Conservation (phyloP, 2,329 filamentous ascomycete genomes). For the Arthrinium phaeospermum region DNA sequence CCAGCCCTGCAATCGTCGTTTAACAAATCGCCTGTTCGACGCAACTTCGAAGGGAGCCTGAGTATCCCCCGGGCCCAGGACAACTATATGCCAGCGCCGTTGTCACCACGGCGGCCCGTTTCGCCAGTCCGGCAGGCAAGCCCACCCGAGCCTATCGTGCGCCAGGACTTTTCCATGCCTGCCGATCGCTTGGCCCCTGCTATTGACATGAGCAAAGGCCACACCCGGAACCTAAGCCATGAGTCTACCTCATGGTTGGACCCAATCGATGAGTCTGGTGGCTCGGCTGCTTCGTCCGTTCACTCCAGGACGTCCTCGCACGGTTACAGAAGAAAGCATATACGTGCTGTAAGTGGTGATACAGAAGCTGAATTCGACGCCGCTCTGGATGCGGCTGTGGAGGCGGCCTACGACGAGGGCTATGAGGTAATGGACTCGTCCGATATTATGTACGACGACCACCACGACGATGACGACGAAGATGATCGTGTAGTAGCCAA, state of each 20-base stretch:
- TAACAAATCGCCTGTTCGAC: slow-evolving; percentile 53
- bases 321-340: slow-evolving; percentile 70
- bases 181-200: slow-evolving; percentile 32
- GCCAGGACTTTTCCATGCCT: slow-evolving; percentile 43
- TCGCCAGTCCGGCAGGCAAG: slow-evolving; percentile 50
- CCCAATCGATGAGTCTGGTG: slow-evolving; percentile 88
- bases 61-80: slow-evolving; percentile 58
- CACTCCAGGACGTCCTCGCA: slow-evolving; percentile 80
- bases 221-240: slow-evolving; percentile 68
- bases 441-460: slow-evolving; percentile 43
- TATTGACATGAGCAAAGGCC: slow-evolving; percentile 39
- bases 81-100: slow-evolving; percentile 71
- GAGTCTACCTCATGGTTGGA: slow-evolving; percentile 93
- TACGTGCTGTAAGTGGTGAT: slow-evolving; percentile 70
- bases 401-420: slow-evolving; percentile 93
- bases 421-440: slow-evolving; percentile 73
- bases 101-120: slow-evolving; percentile 67
- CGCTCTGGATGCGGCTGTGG: slow-evolving; percentile 91
- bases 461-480: slow-evolving; percentile 44
- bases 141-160: slow-evolving; percentile 39
- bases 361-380: slow-evolving; percentile 93
- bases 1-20: slow-evolving; percentile 58
- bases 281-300: slow-evolving; percentile 78
- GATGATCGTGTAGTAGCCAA: slow-evolving; percentile 50
- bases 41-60: slow-evolving; percentile 41